A percentile compares a stretch with the other conserved stretches of the same genome.
phyloP scores from a whole-genome alignment of 306 rosid genomes.

The Acacia melanoxylon region DNA sequence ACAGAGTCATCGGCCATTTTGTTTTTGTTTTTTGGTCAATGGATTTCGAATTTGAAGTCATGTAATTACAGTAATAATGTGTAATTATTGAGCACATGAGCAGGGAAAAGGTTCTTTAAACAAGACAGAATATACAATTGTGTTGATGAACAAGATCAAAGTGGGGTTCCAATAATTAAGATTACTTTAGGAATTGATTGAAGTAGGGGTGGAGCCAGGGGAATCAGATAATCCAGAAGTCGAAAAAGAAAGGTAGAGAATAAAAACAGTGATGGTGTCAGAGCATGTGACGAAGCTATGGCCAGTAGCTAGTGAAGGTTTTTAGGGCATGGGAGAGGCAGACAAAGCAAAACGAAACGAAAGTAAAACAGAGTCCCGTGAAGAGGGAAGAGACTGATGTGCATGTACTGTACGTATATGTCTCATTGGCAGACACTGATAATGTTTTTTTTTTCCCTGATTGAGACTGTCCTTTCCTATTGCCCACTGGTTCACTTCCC shows the following conservation, averaged over 20 bases:
- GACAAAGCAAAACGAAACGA: conserved; percentile 43
- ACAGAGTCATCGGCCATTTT: background rate
- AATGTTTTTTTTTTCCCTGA: conserved; percentile 3
- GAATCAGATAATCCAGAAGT: conserved; percentile 18
- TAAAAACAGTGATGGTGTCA: conserved; percentile 48
- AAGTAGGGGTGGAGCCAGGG: background rate
- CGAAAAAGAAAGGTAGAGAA: conserved; percentile 35
- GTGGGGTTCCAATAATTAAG: conserved; percentile 15
- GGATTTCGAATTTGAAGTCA: background rate
- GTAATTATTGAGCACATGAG: conserved; percentile 7
- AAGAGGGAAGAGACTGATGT: conserved; percentile 30
- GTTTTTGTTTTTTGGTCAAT: background rate
- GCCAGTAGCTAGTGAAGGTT: conserved; percentile 13
- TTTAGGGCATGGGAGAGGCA: conserved; percentile 24
- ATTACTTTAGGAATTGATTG: conserved; percentile 21
- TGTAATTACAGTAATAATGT: background rate
- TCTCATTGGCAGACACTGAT: conserved; percentile 31
- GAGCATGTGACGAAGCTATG: conserved; percentile 52
- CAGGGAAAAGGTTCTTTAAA: background rate
- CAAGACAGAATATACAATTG: background rate
- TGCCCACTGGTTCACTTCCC: conserved; percentile 46
- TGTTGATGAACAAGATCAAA: background rate
- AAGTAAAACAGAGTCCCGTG: conserved; percentile 68
- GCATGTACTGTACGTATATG: conserved; percentile 28
- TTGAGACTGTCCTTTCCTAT: conserved; percentile 35